Evolutionary conservation across 208 protist genomes (phyloP).

Genomic region (Spongospora subterranea): DNA sequence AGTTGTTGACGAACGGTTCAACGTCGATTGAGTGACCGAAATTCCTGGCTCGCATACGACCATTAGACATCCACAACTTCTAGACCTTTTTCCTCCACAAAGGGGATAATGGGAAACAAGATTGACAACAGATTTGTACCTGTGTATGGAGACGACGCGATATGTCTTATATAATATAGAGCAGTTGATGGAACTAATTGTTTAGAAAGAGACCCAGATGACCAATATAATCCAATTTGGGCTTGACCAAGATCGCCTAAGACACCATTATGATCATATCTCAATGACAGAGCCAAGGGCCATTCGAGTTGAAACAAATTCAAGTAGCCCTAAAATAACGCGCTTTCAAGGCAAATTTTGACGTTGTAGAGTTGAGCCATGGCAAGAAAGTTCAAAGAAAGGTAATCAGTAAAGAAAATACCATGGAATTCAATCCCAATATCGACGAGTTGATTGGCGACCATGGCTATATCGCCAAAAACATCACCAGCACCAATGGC

Average conservation of each 20-base stretch:
- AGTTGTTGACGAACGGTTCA: constrained; percentile 17
- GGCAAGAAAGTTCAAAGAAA: too few species aligned
- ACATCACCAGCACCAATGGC: constrained; percentile 1
- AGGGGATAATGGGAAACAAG: too few species aligned
- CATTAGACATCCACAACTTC: not conserved
- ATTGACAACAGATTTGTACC: not conserved
- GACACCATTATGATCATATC: too few species aligned
- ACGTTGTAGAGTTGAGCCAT: too few species aligned
- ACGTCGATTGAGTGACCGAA: not conserved
- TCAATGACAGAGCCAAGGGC: too few species aligned
- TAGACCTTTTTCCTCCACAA: too few species aligned
- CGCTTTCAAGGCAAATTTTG: too few species aligned
- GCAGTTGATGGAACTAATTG: constrained; percentile 11
- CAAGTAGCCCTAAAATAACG: too few species aligned
- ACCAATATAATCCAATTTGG: constrained; percentile 18
- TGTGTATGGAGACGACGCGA: constrained; percentile 44
- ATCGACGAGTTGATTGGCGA: not conserved
- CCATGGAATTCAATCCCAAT: constrained; percentile 46
- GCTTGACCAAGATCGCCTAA: constrained; percentile 1
- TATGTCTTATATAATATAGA: constrained; percentile 1
- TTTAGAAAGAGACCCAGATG: not conserved
- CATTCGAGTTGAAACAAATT: too few species aligned
- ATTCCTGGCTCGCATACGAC: not conserved
- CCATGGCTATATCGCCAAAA: not conserved
- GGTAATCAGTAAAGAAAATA: not conserved